phyloP scores from a whole-genome alignment of 2,329 filamentous ascomycete genomes.

The Cordyceps militaris region DNA sequence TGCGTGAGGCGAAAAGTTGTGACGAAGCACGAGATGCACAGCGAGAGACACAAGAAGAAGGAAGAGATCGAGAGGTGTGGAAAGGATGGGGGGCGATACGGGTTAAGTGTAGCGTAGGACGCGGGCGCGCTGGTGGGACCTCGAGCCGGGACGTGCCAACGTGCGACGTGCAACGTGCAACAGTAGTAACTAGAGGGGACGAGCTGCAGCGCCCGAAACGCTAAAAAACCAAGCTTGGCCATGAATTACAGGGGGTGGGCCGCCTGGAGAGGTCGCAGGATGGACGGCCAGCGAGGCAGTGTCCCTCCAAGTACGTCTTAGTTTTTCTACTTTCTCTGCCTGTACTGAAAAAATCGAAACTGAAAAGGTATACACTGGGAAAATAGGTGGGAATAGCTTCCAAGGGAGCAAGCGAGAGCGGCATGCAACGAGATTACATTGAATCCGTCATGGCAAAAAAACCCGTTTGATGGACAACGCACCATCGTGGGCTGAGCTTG shows the following conservation, averaged over 20 bases:
- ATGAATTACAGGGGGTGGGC: conserved; percentile 1
- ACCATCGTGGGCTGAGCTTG: not conserved
- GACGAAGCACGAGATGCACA: not conserved
- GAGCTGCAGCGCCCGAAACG: not conserved
- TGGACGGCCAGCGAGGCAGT: not conserved
- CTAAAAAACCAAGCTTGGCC: not conserved
- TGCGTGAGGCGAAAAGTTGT: not conserved
- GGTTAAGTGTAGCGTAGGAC: conserved; percentile 10
- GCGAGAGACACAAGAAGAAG: not conserved
- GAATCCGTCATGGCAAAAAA: not conserved
- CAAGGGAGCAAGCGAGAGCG: not conserved
- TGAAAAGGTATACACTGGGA: not conserved
- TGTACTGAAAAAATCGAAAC: not conserved
- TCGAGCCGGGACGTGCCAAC: not conserved
- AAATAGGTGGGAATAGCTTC: not conserved
- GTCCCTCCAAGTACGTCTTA: too few species aligned
- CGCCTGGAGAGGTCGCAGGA: conserved; percentile 2
- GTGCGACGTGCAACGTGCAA: not conserved
- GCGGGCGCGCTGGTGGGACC: not conserved
- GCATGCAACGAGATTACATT: conserved; percentile 3
- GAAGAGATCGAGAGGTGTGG: not conserved
- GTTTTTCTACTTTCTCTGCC: too few species aligned
- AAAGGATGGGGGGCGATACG: not conserved
- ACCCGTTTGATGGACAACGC: not conserved
- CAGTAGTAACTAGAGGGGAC: not conserved